Conservation (phyloP, 1,284 basidiomycete species). For the Sanguinoderma infundibulare region DNA sequence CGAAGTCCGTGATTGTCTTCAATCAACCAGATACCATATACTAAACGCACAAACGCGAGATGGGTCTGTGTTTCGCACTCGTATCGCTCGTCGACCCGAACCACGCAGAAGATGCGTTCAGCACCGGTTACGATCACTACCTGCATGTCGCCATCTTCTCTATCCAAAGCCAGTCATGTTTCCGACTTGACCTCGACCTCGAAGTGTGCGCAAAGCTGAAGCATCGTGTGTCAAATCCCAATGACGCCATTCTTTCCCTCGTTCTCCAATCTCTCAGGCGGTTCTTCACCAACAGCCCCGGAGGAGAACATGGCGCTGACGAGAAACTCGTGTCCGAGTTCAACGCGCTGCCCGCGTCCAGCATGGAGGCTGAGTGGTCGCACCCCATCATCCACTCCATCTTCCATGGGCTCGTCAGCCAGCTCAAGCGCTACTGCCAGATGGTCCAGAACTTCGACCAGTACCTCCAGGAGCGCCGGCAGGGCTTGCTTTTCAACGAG, state of each 20-base stretch:
- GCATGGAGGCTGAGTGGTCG: slow-evolving; percentile 70
- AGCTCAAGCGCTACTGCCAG: slow-evolving; percentile 80
- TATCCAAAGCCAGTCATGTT: slow-evolving; percentile 68
- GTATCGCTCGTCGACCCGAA: slow-evolving; percentile 81
- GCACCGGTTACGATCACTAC: slow-evolving; percentile 87
- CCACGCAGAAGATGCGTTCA: slow-evolving; percentile 74
- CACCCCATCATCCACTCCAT: slow-evolving; percentile 82
- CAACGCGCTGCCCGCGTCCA: slow-evolving; percentile 63
- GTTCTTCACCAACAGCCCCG: slow-evolving; percentile 87
- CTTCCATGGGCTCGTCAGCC: slow-evolving; percentile 76
- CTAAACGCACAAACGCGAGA: slow-evolving; percentile 81
- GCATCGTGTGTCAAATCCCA: slow-evolving; percentile 78
- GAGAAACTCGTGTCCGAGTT: slow-evolving; percentile 62
- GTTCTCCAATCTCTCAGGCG: slow-evolving; percentile 73
- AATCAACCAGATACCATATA: slow-evolving; percentile 71
- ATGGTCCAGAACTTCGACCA: slow-evolving; percentile 83
- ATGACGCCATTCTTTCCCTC: slow-evolving; percentile 77
- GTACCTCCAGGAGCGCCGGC: slow-evolving; percentile 84
- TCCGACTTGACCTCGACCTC: slow-evolving; percentile 46
- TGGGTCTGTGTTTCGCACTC: slow-evolving; percentile 81
- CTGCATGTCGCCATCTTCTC: slow-evolving; percentile 77
- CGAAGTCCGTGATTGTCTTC: slow-evolving; percentile 40
- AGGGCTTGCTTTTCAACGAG: slow-evolving; percentile 91
- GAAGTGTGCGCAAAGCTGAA: slow-evolving; percentile 52
- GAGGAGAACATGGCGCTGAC: slow-evolving; percentile 91